Evolutionary conservation across 1,284 basidiomycete genomes (phyloP).

Genomic region (Ceratobasidium sp.): DNA sequence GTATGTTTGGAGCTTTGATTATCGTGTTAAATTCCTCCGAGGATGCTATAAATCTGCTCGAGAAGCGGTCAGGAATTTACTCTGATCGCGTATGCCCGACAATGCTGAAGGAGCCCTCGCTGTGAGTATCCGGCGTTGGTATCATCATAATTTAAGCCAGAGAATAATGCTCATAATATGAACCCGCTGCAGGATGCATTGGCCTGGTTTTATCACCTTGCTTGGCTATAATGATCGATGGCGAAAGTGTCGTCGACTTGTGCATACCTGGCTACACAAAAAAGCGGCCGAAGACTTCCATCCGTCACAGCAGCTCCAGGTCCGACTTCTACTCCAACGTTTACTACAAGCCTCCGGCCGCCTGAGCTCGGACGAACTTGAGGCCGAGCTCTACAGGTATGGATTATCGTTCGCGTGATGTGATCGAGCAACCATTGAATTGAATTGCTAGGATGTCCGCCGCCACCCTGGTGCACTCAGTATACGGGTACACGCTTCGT

Average conservation of each 20-base stretch:
- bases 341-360: neutral
- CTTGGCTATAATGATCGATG: conserved; percentile 31
- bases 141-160: neutral
- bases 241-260: conserved; percentile 21
- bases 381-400: conserved; percentile 16
- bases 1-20: conserved; percentile 8
- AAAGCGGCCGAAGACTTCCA: conserved; percentile 24
- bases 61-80: conserved; percentile 28
- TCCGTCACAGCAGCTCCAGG: conserved; percentile 9
- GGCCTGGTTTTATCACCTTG: conserved; percentile 16
- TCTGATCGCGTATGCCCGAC: conserved; percentile 14
- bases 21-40: conserved; percentile 11
- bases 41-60: conserved; percentile 14
- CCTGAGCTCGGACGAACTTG: conserved; percentile 14
- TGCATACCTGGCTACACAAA: conserved; percentile 30
- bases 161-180: neutral
- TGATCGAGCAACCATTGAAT: neutral
- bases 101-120: conserved; percentile 26
- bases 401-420: neutral
- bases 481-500: conserved; percentile 13
- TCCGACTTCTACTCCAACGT: conserved; percentile 13
- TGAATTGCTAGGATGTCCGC: conserved; percentile 12
- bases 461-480: conserved; percentile 15
- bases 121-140: neutral
- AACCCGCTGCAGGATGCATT: neutral